Evolutionary conservation across 768 basidiomycete species (phyloP).

Genomic region (Pilatotrama ljubarskyi): DNA sequence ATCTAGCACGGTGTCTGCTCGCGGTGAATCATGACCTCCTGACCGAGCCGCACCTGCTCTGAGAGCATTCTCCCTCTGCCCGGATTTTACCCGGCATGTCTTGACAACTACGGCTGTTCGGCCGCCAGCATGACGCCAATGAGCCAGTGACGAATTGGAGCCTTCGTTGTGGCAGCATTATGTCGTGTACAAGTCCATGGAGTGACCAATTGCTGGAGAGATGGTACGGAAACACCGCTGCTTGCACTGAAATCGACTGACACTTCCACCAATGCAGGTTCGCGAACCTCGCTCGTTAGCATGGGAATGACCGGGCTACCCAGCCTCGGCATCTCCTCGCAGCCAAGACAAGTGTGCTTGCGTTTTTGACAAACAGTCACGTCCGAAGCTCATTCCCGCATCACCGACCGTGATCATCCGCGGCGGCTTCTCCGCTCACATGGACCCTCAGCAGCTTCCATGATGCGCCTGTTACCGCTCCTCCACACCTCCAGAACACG

Average conservation of each 20-base stretch:
- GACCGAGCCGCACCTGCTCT: neutral
- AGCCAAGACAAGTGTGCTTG: neutral
- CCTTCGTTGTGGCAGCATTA: too few relatives aligned
- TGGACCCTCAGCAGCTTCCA: neutral
- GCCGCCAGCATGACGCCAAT: too few relatives aligned
- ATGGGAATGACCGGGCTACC: neutral
- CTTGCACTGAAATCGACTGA: too few relatives aligned
- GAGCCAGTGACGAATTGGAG: too few relatives aligned
- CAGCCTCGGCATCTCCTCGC: conserved; percentile 13
- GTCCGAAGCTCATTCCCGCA: conserved; percentile 1
- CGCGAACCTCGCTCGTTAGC: neutral
- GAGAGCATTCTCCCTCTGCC: neutral
- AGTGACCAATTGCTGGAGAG: too few relatives aligned
- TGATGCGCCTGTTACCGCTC: neutral
- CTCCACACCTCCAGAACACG: neutral
- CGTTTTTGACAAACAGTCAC: neutral
- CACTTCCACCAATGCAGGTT: too few relatives aligned
- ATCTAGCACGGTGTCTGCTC: neutral
- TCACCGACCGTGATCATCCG: conserved; percentile 3
- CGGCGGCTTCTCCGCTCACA: conserved; percentile 7
- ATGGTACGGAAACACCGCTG: too few relatives aligned
- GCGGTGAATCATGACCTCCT: neutral
- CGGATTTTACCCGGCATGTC: conserved; percentile 7
- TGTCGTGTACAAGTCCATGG: too few relatives aligned
- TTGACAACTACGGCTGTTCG: too few relatives aligned